These are phyloP conservation scores for Ordospora colligata DNA, from an alignment of 371 early-diverging fungal species.

Conservation along the genomic window DNA sequence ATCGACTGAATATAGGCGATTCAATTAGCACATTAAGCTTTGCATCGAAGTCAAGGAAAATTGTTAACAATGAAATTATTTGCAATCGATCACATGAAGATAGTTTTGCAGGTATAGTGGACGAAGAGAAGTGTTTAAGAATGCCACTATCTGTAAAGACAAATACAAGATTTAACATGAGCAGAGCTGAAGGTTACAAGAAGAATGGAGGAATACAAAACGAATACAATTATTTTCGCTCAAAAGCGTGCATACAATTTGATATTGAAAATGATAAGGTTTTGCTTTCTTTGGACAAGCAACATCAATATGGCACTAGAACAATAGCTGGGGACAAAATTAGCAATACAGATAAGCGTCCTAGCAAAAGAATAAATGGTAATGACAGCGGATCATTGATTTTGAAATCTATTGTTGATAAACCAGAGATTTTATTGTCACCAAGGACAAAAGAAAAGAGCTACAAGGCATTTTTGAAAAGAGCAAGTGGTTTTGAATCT, in stretches of 20 bases:
- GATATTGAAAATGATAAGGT: background rate
- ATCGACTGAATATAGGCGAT: conserved; percentile 62
- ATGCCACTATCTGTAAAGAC: conserved; percentile 4
- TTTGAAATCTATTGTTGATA: conserved; percentile 3
- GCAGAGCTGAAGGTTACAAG: background rate
- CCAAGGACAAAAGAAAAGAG: conserved; percentile 44
- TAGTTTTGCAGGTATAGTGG: background rate
- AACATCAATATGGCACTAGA: background rate
- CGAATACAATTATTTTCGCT: background rate
- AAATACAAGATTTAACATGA: conserved; percentile 4
- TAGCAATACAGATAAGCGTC: background rate
- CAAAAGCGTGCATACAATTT: background rate
- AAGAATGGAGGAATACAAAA: background rate
- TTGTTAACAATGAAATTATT: conserved; percentile 61
- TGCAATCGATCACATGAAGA: background rate
- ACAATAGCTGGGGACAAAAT: background rate
- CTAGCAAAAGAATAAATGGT: background rate
- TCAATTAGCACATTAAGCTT: conserved; percentile 65
- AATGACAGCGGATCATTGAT: conserved; percentile 21
- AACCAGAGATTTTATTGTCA: conserved; percentile 19
- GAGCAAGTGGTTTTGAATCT: conserved; percentile 37
- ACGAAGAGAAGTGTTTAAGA: background rate
- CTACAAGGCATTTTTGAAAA: conserved; percentile 34
- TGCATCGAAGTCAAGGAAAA: conserved; percentile 65
- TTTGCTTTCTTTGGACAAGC: too few relatives aligned